These are phyloP conservation scores for Naganishia albida DNA, from an alignment of 1,284 basidiomycete species.

Conservation along the genomic window DNA sequence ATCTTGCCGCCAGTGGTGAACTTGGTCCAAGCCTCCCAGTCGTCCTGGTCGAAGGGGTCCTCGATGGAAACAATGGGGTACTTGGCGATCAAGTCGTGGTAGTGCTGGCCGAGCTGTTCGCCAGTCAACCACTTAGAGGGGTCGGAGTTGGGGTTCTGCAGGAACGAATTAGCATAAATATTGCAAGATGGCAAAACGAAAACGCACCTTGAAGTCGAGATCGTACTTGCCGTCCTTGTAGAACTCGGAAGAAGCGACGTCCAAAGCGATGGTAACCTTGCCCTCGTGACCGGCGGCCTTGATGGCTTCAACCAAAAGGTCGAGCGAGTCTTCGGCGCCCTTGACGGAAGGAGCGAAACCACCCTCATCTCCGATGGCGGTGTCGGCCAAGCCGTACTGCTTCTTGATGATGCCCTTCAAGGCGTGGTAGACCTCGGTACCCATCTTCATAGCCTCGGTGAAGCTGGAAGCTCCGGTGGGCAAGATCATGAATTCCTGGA, in stretches of 20 bases:
- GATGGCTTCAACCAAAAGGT: constrained; percentile 94
- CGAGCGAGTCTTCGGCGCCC: constrained; percentile 95
- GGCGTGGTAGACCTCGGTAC: constrained; percentile 97
- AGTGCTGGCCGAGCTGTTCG: constrained; percentile 88
- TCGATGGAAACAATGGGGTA: constrained; percentile 98
- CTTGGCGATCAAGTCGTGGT: constrained; percentile 80
- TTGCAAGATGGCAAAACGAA: constrained; percentile 36
- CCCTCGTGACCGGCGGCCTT: constrained; percentile 97
- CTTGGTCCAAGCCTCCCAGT: constrained; percentile 97
- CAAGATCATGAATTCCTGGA: constrained; percentile 99
- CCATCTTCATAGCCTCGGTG: constrained; percentile 97
- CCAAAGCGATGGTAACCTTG: constrained; percentile 98
- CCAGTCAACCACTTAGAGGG: constrained; percentile 94
- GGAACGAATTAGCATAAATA: background rate
- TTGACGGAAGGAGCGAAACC: constrained; percentile 98
- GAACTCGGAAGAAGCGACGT: constrained; percentile 99
- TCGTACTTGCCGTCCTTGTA: constrained; percentile 99
- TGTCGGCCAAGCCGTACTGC: constrained; percentile 99
- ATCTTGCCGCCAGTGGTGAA: constrained; percentile 76
- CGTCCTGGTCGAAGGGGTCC: constrained; percentile 99
- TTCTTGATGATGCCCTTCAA: constrained; percentile 99
- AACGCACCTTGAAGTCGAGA: constrained; percentile 75
- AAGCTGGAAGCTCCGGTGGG: constrained; percentile 90
- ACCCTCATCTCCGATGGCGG: constrained; percentile 99
- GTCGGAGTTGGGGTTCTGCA: constrained; percentile 98